These are phyloP conservation scores for Candida tunisiensis DNA, from an alignment of 1,139 yeast genomes.

Conservation along the genomic window DNA sequence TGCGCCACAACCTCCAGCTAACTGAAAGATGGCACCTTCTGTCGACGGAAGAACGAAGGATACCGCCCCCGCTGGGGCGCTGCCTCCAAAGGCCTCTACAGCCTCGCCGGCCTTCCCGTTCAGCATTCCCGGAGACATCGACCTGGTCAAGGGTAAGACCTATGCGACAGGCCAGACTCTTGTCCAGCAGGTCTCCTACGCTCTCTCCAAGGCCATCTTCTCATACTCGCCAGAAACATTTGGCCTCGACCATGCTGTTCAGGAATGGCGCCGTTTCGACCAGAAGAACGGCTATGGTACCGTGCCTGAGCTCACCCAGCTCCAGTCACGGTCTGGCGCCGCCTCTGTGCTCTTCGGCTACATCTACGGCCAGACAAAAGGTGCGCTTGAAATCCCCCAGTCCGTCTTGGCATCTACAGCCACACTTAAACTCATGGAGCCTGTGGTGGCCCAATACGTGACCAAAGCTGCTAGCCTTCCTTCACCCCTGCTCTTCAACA, in stretches of 20 bases:
- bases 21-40: too few species aligned
- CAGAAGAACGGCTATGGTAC: slow-evolving; percentile 36
- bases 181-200: slow-evolving; percentile 49
- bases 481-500: slow-evolving; percentile 39
- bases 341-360: slow-evolving; percentile 69
- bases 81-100: too few species aligned
- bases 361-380: slow-evolving; percentile 20
- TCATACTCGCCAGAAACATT: slow-evolving; percentile 51
- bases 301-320: slow-evolving; percentile 39
- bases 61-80: too few species aligned
- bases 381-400: slow-evolving; percentile 9
- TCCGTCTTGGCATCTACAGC: slow-evolving; percentile 49
- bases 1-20: too few species aligned
- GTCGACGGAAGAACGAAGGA: too few species aligned
- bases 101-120: too few species aligned
- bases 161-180: slow-evolving; percentile 39
- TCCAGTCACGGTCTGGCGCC: slow-evolving; percentile 78
- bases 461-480: slow-evolving; percentile 11
- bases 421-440: slow-evolving; percentile 52
- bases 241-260: slow-evolving; percentile 41
- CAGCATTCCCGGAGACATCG: background rate
- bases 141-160: background rate
- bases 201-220: slow-evolving; percentile 48
- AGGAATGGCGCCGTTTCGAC: slow-evolving; percentile 35
- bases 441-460: slow-evolving; percentile 27